phyloP scores from a whole-genome alignment of 345 rosid genomes.

The Pugionium dolabratum region DNA sequence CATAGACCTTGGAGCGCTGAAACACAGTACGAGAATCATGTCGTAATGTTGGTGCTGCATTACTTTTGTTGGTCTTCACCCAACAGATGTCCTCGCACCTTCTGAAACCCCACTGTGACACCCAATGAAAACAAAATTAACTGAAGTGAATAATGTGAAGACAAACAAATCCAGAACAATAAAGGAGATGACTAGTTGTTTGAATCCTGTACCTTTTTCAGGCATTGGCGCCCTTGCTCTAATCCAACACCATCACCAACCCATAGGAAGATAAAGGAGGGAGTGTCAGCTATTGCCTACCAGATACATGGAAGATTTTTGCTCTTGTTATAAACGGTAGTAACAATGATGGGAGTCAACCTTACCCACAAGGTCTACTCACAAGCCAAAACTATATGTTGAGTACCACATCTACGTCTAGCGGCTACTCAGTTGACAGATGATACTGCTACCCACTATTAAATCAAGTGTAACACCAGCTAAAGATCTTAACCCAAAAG shows the following conservation, averaged over 20 bases:
- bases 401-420: constrained; percentile 5
- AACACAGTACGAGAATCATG: constrained; percentile 94
- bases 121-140: constrained; percentile 16
- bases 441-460: constrained; percentile 1
- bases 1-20: constrained; percentile 94
- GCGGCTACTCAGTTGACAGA: constrained; percentile 8
- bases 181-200: constrained; percentile 8
- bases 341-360: background rate
- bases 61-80: constrained; percentile 98
- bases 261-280: constrained; percentile 98
- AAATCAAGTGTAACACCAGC: constrained; percentile 4
- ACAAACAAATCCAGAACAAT: background rate
- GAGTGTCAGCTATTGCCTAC: constrained; percentile 96
- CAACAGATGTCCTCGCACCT: constrained; percentile 99
- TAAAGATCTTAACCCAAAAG: background rate
- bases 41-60: constrained; percentile 85
- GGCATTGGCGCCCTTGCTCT: constrained; percentile 97
- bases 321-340: background rate
- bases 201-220: constrained; percentile 68
- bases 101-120: constrained; percentile 90
- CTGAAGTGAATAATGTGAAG: background rate
- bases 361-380: constrained; percentile 20
- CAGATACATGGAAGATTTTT: constrained; percentile 20
- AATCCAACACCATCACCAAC: constrained; percentile 98
- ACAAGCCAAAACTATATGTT: constrained; percentile 13